Evolutionary conservation across 2,329 filamentous ascomycete genomes (phyloP), one percentile per base, ranked within the genome.

Genomic region (Alternaria gaisen): DNA sequence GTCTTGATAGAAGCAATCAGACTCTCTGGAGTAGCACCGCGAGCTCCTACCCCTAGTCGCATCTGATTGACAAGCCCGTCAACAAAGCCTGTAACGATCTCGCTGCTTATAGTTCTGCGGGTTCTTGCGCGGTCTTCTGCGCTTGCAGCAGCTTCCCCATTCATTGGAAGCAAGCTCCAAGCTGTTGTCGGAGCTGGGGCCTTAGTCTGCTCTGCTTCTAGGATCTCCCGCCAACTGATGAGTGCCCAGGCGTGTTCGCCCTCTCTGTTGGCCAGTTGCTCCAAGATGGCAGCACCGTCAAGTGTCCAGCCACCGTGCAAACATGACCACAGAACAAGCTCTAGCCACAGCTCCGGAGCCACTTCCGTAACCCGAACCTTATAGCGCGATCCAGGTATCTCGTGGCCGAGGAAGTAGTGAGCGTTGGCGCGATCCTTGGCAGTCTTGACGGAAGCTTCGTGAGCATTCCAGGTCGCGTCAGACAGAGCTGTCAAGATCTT

Each of bases 71-170:
- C 70, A 14, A 87, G 71, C 16, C 82, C 84, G 66, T 87, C 84
- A 30, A 87, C 76, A 41, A 87, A 81, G 6, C 85, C 83, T 53
- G 82, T 78, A 26, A 88, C 81, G 11, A 89, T 82, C 73, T 90
- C 87, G 42, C 80, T 80, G 68, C 86, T 88, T 67, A 90, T 82
- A 0, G 84, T 87, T 51, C 80, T 75, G 38, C 75, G 73, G 10
- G 81, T 78, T 40, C 71, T 68, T 10, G 66, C 67, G 44, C 72
- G 70, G 41, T 74, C 72, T 52, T 74, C 54, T 18, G 62, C 56
- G 24, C 68, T 68, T 22, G 67, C 61, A n/a, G 61, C 58, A 22
- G 52, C 56, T 34, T 68, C 61, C 20, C 61, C 63, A n/a, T 50
- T 61, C 60, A 63, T 65, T 16, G 63, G 60, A 42, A 78, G 73